phyloP scores from a whole-genome alignment of 768 basidiomycete species.

The Auriscalpium microsporum region DNA sequence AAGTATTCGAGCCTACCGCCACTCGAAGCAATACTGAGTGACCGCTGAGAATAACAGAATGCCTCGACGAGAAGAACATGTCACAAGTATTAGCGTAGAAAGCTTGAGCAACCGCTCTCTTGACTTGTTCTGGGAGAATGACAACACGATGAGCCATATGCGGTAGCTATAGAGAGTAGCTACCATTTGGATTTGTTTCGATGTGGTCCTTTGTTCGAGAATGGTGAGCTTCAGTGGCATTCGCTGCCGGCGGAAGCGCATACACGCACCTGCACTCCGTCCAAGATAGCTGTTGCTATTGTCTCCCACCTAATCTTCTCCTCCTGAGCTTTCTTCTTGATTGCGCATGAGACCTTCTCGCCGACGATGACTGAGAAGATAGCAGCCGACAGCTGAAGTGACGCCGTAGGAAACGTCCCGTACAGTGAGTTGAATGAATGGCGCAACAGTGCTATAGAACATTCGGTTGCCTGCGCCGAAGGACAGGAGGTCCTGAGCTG shows the following conservation, averaged over 20 bases:
- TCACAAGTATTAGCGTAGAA: constrained; percentile 11
- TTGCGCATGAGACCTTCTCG: constrained; percentile 2
- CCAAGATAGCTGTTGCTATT: constrained; percentile 5
- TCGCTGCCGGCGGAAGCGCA: background rate
- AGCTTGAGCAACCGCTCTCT: constrained; percentile 10
- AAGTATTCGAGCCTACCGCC: constrained; percentile 4
- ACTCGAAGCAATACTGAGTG: constrained; percentile 7
- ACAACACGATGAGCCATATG: background rate
- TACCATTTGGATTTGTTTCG: constrained; percentile 8
- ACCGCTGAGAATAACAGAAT: background rate
- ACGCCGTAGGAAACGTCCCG: constrained; percentile 3
- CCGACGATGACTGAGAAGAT: constrained; percentile 7
- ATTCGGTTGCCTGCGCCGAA: background rate
- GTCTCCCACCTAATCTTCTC: constrained; percentile 9
- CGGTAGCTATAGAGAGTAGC: background rate
- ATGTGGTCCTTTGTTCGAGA: constrained; percentile 7
- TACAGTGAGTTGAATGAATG: constrained; percentile 9
- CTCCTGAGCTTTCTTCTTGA: background rate
- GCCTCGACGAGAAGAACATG: constrained; percentile 7
- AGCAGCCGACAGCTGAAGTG: constrained; percentile 12
- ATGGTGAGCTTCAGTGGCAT: background rate
- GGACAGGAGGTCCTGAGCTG: background rate
- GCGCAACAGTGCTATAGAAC: constrained; percentile 5
- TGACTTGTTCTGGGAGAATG: constrained; percentile 4
- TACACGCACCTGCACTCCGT: constrained; percentile 11